Evolutionary conservation across 2,329 filamentous ascomycete genomes (phyloP).

Genomic region (Hymenotorrendiella dingleyae): DNA sequence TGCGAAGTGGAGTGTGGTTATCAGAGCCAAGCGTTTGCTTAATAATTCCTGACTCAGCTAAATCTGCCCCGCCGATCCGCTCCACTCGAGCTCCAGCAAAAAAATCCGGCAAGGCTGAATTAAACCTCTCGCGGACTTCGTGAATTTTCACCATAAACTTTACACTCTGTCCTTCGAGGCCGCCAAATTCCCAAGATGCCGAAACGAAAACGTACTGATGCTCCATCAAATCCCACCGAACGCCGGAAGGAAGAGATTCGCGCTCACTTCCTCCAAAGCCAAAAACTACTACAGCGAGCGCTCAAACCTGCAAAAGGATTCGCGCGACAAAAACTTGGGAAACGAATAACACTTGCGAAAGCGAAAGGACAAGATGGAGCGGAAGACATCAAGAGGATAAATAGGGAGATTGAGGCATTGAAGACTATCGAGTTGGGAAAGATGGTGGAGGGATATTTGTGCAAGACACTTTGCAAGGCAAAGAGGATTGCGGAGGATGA

Average conservation of each 20-base stretch:
- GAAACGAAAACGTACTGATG: conserved; percentile 50
- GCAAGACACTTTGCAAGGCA: conserved; percentile 44
- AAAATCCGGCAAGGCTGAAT: conserved; percentile 17
- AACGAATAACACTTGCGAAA: conserved; percentile 50
- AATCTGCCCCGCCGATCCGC: neutral
- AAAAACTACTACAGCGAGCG: conserved; percentile 57
- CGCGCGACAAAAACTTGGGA: conserved; percentile 66
- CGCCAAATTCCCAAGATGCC: conserved; percentile 37
- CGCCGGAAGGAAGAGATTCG: conserved; percentile 33
- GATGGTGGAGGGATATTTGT: conserved; percentile 40
- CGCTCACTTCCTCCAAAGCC: conserved; percentile 46
- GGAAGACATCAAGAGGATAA: conserved; percentile 53
- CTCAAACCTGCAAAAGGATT: conserved; percentile 70
- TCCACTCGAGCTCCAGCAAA: conserved; percentile 5
- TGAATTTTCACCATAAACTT: neutral
- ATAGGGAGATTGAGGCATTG: conserved; percentile 50
- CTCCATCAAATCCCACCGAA: conserved; percentile 33
- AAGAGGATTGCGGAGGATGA: conserved; percentile 42
- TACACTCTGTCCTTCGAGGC: neutral
- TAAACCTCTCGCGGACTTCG: neutral
- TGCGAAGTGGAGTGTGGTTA: neutral
- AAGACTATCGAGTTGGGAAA: conserved; percentile 44
- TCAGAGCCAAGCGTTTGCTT: neutral
- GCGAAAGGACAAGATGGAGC: conserved; percentile 33
- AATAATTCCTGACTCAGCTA: too few relatives aligned